phyloP scores from a whole-genome alignment of 805 yeast species.

The Blastobotrys chiropterorum region DNA sequence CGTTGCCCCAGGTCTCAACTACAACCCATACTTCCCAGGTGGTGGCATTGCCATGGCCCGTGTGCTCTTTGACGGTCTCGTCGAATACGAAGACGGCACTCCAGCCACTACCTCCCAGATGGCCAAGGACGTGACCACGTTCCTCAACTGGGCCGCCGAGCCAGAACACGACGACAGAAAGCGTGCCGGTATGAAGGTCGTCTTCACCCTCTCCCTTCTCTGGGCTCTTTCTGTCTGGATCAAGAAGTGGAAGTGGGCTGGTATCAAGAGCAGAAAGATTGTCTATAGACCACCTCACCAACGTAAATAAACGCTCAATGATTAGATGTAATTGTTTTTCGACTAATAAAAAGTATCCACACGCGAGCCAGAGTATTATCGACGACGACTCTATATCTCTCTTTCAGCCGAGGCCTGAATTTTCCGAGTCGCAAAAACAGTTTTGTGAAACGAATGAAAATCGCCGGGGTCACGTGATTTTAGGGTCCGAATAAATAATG shows the following conservation, averaged over 20 bases:
- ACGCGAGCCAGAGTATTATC: neutral
- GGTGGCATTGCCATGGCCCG: slow-evolving; percentile 99
- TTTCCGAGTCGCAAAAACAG: no score
- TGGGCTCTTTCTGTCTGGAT: slow-evolving; percentile 83
- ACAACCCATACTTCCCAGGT: slow-evolving; percentile 99
- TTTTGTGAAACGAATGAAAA: no score
- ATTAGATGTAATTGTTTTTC: neutral
- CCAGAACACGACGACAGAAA: slow-evolving; percentile 99
- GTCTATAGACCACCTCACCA: slow-evolving; percentile 85
- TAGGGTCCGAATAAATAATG: no score
- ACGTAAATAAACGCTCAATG: slow-evolving; percentile 33
- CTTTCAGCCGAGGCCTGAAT: no score
- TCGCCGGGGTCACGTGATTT: no score
- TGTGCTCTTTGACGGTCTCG: slow-evolving; percentile 93
- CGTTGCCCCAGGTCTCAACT: slow-evolving; percentile 90
- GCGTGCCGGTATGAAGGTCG: slow-evolving; percentile 90
- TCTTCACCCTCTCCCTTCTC: slow-evolving; percentile 69
- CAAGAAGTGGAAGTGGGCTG: slow-evolving; percentile 97
- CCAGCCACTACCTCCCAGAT: slow-evolving; percentile 97
- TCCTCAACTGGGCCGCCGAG: slow-evolving; percentile 97
- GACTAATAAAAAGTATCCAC: neutral
- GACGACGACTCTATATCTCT: no score
- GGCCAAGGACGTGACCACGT: slow-evolving; percentile 96
- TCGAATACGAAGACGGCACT: slow-evolving; percentile 98
- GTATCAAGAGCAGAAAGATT: slow-evolving; percentile 90